Evolutionary conservation across 148 eudicot genomes (phyloP).

Genomic region (Silene conica): DNA sequence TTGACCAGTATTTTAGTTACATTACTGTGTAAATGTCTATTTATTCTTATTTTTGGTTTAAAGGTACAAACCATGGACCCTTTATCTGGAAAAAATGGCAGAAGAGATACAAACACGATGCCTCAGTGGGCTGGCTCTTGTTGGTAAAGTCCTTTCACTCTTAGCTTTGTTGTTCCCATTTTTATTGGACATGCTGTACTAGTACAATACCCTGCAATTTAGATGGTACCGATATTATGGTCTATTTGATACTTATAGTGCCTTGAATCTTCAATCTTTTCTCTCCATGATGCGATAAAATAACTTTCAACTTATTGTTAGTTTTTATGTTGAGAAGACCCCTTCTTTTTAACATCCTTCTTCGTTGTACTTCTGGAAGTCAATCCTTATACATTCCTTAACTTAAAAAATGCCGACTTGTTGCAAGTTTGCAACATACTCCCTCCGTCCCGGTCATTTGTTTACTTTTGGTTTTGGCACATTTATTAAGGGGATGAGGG

Average conservation of each 20-base stretch:
- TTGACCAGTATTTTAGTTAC: neutral
- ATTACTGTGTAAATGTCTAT: neutral
- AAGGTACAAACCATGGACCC: slow-evolving; percentile 78
- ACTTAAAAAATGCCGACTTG: neutral
- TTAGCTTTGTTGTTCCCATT: neutral
- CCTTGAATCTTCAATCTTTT: neutral
- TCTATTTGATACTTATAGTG: neutral
- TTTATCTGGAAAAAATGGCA: slow-evolving; percentile 64
- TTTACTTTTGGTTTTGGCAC: no score
- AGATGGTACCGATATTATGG: neutral
- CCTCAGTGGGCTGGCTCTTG: slow-evolving; percentile 99
- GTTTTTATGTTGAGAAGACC: neutral
- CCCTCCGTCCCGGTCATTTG: no score
- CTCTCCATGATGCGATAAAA: neutral
- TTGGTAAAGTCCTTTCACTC: slow-evolving; percentile 49
- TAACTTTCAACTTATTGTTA: neutral
- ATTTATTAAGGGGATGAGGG: no score
- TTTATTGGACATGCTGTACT: slow-evolving; percentile 5
- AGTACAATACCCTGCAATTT: neutral
- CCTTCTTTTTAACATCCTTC: neutral
- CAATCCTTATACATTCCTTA: neutral
- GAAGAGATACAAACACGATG: slow-evolving; percentile 95
- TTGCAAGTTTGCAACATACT: neutral
- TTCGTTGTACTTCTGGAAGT: neutral
- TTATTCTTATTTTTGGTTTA: slow-evolving; percentile 16